Base-by-base conservation (phyloP, 164 flowering plant species). In the Vitis rupestris region DNA sequence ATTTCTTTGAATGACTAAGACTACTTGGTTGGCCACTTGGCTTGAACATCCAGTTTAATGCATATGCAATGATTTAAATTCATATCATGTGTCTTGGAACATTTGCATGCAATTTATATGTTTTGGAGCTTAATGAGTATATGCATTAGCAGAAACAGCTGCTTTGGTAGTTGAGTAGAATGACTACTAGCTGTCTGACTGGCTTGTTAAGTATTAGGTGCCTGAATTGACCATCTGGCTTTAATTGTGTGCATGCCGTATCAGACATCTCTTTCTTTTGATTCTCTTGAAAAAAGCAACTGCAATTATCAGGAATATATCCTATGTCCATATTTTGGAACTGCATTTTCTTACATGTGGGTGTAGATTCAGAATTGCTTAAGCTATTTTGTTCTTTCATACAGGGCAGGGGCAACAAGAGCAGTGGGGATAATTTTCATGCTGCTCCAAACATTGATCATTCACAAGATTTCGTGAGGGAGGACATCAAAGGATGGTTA, bases 401-500 rank as follows among this genome's bases (percentile, higher is more conserved):
- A 53, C 88, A 95, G 98, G 99, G 99, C 30, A 83, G 94, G 76
- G 99, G 99, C 67, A 95, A 93, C 77, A 95, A 91, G 72, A 93
- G 99, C 70, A 95, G 97, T 76, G 99, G 99, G 65, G 99, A 95
- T 79, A 86, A 78, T 77, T 95, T 95, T 76, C 99, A 95, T 83
- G 99, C 98, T 70, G 99, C 99, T 72, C 99, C 99, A 71, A 95
- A 95, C 71, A 95, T 95, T 70, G 99, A 95, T 74, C 99, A 95
- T 75, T 95, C 99, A 50, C 99, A 95, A 78, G 98, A 95, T 23
- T 95, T 95, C 81, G 99, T 95, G 69, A 87, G 98, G 82, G 89
- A 86, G 55, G 99, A 91, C 78, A 57, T 95, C 57, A 93, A 88
- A 74, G 97, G 91, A 72, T 95, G 99, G 99, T 75, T 95, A 64